Base-by-base conservation (phyloP, 108 stramenopile species). In the Cyclotella kingstonii region DNA sequence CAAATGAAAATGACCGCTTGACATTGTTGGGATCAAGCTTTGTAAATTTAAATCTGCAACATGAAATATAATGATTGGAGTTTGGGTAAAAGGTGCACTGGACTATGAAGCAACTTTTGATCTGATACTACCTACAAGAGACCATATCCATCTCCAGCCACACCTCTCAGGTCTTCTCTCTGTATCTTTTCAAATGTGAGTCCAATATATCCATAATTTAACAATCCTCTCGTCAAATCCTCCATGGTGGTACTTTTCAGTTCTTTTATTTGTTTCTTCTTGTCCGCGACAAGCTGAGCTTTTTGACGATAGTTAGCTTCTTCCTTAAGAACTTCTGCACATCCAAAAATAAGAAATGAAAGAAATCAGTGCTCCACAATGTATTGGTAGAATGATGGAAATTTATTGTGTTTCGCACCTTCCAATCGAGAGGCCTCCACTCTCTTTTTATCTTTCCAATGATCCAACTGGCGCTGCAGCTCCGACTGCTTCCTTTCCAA, bases 201-300 rank as follows among this genome's bases (percentile, higher is more conserved):
- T 31, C 74, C 74, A 17, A 64, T 55, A 34, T 47, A 70, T 46
- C 67, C 70, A 17, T 76, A 76, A 54, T 64, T 68, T 34, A 76
- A 55, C 60, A 70, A 34, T 18, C 74, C 74, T 23, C 34, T 36
- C 11, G 74, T 76, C n/a, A 76, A 36, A 70, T 76, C 74, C 41
- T 76, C 70, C 26, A 71, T 2, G 10, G 58, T 71, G 39, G 40
- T 39, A 18, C 54, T 51, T 28, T 54, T 55, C 10, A 42, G 34
- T 30, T 29, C 64, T 57, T 71, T 64, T 22, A 52, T 65, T 19
- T 57, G 55, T 22, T 42, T 55, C 31, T 71, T 71, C 22, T 49
- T 66, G 34, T 28, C 54, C 17, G 63, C 41, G 18, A 61, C 53
- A 26, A 66, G 63, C 28, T 57, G 54, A 6, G 70, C 70, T 30